Conservation (phyloP, 2,329 filamentous ascomycete genomes). For the Diaporthe australafricana region DNA sequence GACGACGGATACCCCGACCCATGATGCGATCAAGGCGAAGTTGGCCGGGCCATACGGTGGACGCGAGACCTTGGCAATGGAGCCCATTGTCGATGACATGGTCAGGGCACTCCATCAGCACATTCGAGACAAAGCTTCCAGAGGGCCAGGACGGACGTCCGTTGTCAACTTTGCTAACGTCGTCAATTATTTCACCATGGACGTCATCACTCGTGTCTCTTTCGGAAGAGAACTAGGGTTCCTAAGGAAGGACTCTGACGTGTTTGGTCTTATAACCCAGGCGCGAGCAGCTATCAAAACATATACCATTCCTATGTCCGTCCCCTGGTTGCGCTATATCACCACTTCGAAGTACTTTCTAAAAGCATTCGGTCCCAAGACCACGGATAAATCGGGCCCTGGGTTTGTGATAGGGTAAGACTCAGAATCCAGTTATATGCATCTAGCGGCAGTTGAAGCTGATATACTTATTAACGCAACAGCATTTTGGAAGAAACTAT, state of each 20-base stretch:
- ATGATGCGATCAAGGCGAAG: slow-evolving; percentile 46
- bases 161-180: slow-evolving; percentile 57
- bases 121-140: not conserved
- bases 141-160: not conserved
- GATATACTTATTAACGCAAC: slow-evolving; percentile 44
- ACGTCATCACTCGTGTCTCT: slow-evolving; percentile 61
- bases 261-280: slow-evolving; percentile 55
- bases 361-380: slow-evolving; percentile 48
- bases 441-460: not conserved
- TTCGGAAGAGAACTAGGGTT: slow-evolving; percentile 59
- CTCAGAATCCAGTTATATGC: too few relatives aligned
- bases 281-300: slow-evolving; percentile 51
- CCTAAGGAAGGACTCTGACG: slow-evolving; percentile 55
- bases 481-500: slow-evolving; percentile 50
- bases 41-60: slow-evolving; percentile 42
- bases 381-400: slow-evolving; percentile 44
- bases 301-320: slow-evolving; percentile 53
- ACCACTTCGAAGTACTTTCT: slow-evolving; percentile 45
- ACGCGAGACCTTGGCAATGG: slow-evolving; percentile 43
- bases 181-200: slow-evolving; percentile 61
- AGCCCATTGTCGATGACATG: slow-evolving; percentile 37
- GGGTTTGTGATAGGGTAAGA: slow-evolving; percentile 42
- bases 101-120: not conserved
- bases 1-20: slow-evolving; percentile 38
- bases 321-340: slow-evolving; percentile 48